Evolutionary conservation across 2,329 filamentous ascomycete species (phyloP), one percentile per base, ranked within the genome.

Genomic region (Aspergillus fijiensis): DNA sequence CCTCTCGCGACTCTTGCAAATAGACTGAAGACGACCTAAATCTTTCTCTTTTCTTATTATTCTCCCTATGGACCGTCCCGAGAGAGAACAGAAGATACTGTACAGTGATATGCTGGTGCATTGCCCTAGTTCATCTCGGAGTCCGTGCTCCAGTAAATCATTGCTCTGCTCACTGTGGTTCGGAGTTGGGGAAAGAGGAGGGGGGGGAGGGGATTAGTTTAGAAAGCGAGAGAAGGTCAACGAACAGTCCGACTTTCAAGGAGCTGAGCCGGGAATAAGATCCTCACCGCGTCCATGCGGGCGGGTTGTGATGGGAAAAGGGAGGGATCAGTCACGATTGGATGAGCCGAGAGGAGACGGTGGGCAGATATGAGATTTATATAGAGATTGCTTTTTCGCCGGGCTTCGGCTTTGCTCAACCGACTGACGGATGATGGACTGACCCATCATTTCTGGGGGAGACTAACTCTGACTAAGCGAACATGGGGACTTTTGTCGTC

Each of bases 391-490:
- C 12, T n/a, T 45, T 19, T 45, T 19, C 16, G 39, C 16, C 19
- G 39, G 14, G 4, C 16, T 45, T 45, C 39, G 39, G 39, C 39
- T 45, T 45, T 45, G 39, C 39, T 16, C 39, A 45, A 45, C 39
- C 39, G 39, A 45, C n/a, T 45, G 16, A 35, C 14, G 11, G 33
- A 35, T 35, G 33, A 35, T 35, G 11, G 33, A 45, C 16, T 45
- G 39, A 35, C 39, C 39, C 39, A 19, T 16, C 39, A 1, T n/a
- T 45, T 45, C 39, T 45, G 5, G n/a, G 50, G 33, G n/a, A 53
- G 21, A 5, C 14, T 42, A 31, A 42, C 51, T 6, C 33, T 53
- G 51, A 53, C 51, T 53, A 53, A 53, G 51, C 51, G 27, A 53
- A 19, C 51, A 23, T 53, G 51, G 51, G 33, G 21, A 45, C 6